Conservation (phyloP, 2,329 filamentous ascomycete species). For the Fusarium luffae region DNA sequence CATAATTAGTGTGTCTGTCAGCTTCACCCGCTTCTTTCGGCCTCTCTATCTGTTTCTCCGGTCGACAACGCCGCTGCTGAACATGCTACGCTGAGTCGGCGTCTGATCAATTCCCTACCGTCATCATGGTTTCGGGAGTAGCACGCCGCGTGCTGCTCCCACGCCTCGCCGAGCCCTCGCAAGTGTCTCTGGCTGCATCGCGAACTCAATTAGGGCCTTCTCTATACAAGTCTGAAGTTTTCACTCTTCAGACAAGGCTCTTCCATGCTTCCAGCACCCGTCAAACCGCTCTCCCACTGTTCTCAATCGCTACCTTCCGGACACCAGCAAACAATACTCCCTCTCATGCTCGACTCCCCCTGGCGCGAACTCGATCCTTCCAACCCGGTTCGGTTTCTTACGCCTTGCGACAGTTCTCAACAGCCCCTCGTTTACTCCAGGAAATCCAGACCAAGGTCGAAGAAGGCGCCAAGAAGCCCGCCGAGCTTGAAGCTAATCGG, state of each 20-base stretch:
- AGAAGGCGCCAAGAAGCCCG: constrained; percentile 53
- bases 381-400: constrained; percentile 26
- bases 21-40: constrained; percentile 14
- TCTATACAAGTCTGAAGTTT: constrained; percentile 30
- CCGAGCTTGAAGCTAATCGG: constrained; percentile 47
- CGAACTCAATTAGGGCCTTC: constrained; percentile 38
- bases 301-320: constrained; percentile 43
- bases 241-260: constrained; percentile 27
- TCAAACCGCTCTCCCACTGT: constrained; percentile 41
- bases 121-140: constrained; percentile 62
- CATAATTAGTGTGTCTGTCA: constrained; percentile 23
- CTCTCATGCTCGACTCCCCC: constrained; percentile 5
- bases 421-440: constrained; percentile 37
- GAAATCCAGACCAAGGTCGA: constrained; percentile 45
- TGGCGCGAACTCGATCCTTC: constrained; percentile 2
- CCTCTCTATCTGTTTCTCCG: constrained; percentile 4
- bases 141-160: constrained; percentile 63
- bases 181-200: constrained; percentile 39
- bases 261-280: constrained; percentile 31
- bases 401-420: constrained; percentile 49
- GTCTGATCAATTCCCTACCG: constrained; percentile 42
- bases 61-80: constrained; percentile 41
- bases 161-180: constrained; percentile 54
- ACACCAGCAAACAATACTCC: constrained; percentile 25
- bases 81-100: constrained; percentile 46